Percentiles rank a stretch among this genome's conserved stretches.
phyloP scores from a whole-genome alignment of 768 basidiomycete genomes.

The Agrocybe pediades region DNA sequence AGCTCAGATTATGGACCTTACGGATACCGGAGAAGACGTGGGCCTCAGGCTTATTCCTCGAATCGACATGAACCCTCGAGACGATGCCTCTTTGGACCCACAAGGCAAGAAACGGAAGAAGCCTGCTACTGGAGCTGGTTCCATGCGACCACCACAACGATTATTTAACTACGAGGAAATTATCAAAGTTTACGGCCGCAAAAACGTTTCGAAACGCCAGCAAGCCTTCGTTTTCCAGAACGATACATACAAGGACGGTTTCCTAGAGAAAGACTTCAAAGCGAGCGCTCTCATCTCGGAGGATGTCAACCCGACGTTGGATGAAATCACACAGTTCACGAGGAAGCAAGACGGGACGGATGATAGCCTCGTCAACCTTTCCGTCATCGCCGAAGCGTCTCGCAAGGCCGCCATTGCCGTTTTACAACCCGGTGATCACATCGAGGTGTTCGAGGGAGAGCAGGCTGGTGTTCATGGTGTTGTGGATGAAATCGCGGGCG shows the following conservation, averaged over 20 bases:
- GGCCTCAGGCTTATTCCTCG: constrained; percentile 96
- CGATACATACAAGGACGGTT: constrained; percentile 94
- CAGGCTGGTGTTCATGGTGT: constrained; percentile 91
- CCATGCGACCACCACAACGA: constrained; percentile 86
- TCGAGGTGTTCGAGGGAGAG: constrained; percentile 97
- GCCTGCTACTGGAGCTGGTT: constrained; percentile 42
- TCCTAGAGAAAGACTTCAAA: constrained; percentile 95
- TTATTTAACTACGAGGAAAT: constrained; percentile 96
- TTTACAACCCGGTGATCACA: constrained; percentile 95
- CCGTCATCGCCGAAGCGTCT: constrained; percentile 90
- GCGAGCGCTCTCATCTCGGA: constrained; percentile 76
- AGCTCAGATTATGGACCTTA: constrained; percentile 93
- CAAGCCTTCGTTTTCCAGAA: constrained; percentile 85
- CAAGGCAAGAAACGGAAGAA: constrained; percentile 82
- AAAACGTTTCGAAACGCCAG: constrained; percentile 72
- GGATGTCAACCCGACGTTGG: constrained; percentile 92
- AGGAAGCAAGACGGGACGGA: constrained; percentile 72
- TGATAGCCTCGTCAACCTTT: constrained; percentile 79
- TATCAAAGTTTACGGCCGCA: constrained; percentile 79
- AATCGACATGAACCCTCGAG: constrained; percentile 92
- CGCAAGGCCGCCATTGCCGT: constrained; percentile 89
- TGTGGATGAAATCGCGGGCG: constrained; percentile 86
- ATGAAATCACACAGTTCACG: constrained; percentile 93
- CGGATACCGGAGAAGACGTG: constrained; percentile 91
- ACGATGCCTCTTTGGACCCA: constrained; percentile 57